Evolutionary conservation across 2,329 filamentous ascomycete species (phyloP).

Genomic region (Gaeumannomyces sp.): DNA sequence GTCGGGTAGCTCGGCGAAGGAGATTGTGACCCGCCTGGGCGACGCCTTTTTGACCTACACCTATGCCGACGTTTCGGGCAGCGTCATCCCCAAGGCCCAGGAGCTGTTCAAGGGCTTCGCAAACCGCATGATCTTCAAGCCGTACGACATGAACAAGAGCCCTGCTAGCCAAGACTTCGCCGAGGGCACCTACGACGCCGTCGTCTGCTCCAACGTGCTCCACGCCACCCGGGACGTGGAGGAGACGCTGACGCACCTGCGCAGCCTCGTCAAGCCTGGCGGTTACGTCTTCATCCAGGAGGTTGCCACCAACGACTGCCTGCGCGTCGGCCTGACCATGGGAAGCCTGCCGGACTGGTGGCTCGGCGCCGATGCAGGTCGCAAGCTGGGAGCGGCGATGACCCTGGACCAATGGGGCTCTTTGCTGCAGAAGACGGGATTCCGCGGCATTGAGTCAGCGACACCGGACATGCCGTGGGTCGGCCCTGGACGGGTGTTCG

Average conservation of each 20-base stretch:
- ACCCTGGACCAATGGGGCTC: conserved; percentile 17
- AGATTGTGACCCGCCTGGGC: not conserved
- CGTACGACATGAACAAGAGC: conserved; percentile 24
- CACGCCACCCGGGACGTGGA: conserved; percentile 20
- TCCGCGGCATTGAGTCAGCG: conserved; percentile 17
- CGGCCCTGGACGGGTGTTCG: conserved; percentile 10
- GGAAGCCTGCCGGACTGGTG: conserved; percentile 10
- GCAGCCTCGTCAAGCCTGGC: conserved; percentile 26
- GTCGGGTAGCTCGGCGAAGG: conserved; percentile 22
- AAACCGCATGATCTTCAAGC: conserved; percentile 22
- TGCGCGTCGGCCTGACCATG: conserved; percentile 5
- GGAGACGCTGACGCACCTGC: conserved; percentile 20
- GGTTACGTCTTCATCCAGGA: conserved; percentile 26
- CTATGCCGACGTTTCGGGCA: conserved; percentile 31
- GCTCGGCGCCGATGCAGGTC: conserved; percentile 11
- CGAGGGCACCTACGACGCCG: conserved; percentile 23
- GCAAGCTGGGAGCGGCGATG: conserved; percentile 3
- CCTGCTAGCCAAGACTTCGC: conserved; percentile 25
- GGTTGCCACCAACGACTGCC: conserved; percentile 9
- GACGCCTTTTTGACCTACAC: conserved; percentile 17
- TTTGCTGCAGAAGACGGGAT: conserved; percentile 18
- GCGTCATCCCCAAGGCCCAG: conserved; percentile 30
- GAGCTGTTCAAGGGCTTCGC: conserved; percentile 22
- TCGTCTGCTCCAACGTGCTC: conserved; percentile 26
- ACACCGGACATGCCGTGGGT: conserved; percentile 10